Evolutionary conservation across 2,329 filamentous ascomycete genomes (phyloP), one percentile per base, ranked within the genome.

Genomic region (Gyromitra esculenta): DNA sequence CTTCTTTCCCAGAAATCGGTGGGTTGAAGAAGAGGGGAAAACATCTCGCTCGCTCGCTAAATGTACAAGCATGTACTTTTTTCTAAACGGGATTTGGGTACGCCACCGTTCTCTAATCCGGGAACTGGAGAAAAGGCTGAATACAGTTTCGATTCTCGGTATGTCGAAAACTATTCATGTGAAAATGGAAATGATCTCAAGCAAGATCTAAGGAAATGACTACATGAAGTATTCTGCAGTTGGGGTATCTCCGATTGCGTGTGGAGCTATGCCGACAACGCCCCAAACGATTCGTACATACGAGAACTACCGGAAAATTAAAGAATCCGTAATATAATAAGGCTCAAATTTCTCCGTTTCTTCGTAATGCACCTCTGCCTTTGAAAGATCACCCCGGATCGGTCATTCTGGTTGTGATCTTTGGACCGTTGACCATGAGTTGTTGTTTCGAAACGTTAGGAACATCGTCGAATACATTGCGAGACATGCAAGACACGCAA

Each of bases 91-190:
- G 57, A 56, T 57, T 45, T 64, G 15, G 45, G 48, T 74, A 74
- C 25, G 45, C 71, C 64, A 63, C 56, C 39, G 9, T 54, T 71
- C 15, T 31, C 18, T 63, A 11, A 18, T 45, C 63, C 45, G 43
- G 71, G 56, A 62, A 52, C n/a, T 18, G 35, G 57, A 60, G 15
- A 70, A 70, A 63, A 71, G 65, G 39, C 48, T 75, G 66, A 70
- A 56, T 56, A 13, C 21, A 18, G 43, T 64, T 56, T 45, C 35
- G 52, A 60, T 60, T 41, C 52, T 56, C 63, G 56, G 35, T 45
- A 68, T 60, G 41, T 59, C 35, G 41, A 64, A n/a, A 45, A 69
- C 35, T 45, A 25, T 48, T 45, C 15, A 56, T 60, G 41, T 57
- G n/a, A 64, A 50, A 67, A n/a, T 35, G 35, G 66, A 39, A 70